Evolutionary conservation across 2,329 filamentous ascomycete species (phyloP).

Genomic region (Diaporthe humulicola): DNA sequence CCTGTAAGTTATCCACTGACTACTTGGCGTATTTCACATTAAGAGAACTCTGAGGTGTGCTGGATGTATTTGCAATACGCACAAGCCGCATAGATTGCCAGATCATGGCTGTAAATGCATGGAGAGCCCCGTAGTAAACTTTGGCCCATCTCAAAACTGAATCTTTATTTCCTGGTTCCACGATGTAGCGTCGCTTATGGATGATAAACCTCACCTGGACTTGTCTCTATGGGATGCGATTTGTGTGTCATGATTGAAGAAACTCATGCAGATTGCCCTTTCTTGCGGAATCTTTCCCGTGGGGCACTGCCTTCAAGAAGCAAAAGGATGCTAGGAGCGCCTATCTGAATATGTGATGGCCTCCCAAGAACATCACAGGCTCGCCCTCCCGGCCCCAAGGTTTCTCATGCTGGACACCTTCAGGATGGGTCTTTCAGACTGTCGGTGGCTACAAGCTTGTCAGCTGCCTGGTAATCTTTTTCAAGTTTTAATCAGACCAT

Average conservation of each 20-base stretch:
- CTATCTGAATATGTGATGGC: background rate
- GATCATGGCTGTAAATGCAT: background rate
- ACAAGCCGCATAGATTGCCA: background rate
- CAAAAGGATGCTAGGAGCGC: background rate
- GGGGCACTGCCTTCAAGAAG: background rate
- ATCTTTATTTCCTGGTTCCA: background rate
- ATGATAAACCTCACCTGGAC: background rate
- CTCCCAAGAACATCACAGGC: background rate
- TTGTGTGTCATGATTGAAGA: background rate
- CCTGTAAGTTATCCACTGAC: background rate
- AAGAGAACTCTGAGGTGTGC: no score
- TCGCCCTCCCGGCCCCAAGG: background rate
- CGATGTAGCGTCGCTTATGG: no score
- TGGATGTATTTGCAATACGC: background rate
- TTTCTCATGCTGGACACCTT: slow-evolving; percentile 40
- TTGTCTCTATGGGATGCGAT: background rate
- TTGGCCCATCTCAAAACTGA: background rate
- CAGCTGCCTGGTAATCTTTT: background rate
- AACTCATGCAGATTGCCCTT: background rate
- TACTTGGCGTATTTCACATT: background rate
- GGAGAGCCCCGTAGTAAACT: background rate
- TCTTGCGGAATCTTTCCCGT: background rate
- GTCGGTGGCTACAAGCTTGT: slow-evolving; percentile 75
- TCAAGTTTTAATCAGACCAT: background rate
- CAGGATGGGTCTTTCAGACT: slow-evolving; percentile 83